These are phyloP conservation scores for Trichoderma sp. DNA, from an alignment of 2,329 filamentous ascomycete species.

Conservation along the genomic window DNA sequence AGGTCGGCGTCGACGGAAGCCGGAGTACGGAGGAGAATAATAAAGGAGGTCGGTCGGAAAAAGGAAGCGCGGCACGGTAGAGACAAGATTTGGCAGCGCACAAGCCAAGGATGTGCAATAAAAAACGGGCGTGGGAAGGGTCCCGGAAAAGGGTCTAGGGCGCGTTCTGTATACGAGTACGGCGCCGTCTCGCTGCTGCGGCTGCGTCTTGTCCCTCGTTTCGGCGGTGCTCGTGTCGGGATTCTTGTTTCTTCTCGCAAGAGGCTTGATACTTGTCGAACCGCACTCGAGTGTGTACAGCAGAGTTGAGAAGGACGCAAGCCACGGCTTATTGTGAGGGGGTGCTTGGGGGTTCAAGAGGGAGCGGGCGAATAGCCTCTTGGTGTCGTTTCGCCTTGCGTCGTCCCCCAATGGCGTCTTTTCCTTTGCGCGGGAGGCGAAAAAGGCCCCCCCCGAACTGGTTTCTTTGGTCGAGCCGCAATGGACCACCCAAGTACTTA, in stretches of 20 bases:
- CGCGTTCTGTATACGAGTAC: conserved; percentile 14
- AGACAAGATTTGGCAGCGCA: conserved; percentile 17
- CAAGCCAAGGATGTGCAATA: conserved; percentile 19
- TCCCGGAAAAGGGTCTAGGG: conserved; percentile 16
- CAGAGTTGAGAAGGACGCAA: not conserved
- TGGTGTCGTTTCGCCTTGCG: not conserved
- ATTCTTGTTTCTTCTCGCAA: not conserved
- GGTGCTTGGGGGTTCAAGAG: not conserved
- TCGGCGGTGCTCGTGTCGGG: not conserved
- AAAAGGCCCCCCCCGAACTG: not conserved
- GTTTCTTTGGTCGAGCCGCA: conserved; percentile 1
- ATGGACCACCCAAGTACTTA: not conserved
- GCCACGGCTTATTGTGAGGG: not conserved
- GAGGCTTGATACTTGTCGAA: not conserved
- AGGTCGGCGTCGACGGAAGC: conserved; percentile 15
- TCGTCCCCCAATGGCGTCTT: conserved; percentile 4
- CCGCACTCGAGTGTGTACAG: not conserved
- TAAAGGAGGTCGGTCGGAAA: conserved; percentile 18
- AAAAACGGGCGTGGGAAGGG: conserved; percentile 13
- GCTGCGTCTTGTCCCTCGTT: not conserved
- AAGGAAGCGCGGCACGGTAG: conserved; percentile 15
- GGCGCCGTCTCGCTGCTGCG: not conserved
- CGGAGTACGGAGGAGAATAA: conserved; percentile 7
- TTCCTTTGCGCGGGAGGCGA: conserved; percentile 10
- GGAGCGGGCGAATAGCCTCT: conserved; percentile 9